Evolutionary conservation across 352 stramenopile species (phyloP), one percentile per base, ranked within the genome.

Genomic region (Phytopythium montanum): DNA sequence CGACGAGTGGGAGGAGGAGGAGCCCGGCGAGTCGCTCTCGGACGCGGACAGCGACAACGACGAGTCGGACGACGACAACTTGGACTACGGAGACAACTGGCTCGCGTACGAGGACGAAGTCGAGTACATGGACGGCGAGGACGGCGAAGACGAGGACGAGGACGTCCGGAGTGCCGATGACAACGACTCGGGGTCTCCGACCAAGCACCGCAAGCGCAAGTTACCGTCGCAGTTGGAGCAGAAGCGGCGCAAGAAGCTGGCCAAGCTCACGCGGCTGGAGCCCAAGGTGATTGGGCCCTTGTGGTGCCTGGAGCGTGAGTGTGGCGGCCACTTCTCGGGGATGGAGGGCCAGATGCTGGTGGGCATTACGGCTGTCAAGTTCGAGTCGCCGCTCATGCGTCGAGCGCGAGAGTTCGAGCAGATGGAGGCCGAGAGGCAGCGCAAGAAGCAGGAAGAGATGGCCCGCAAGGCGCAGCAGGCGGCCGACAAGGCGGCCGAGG

Each of bases 1-100:
- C 41, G 85, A 94, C 54, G 87, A 95, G 56, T 95, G 87, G 87
- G 87, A 95, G 60, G 87, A 95, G 60, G 87, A 95, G 52, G 87
- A 95, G 41, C 81, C 85, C 18, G 87, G 87, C 18, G 87, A 95
- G 69, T 92, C 79, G 63, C 59, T 95, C 14, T 94, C 85, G 8
- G 80, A 76, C 26, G 84, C 73, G 19, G 81, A 91, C 25, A 87
- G 72, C 54, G 84, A 94, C 58, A 57, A 69, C 34, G 78, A 72
- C 10, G 82, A 92, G 28, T 88, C 85, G 1, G 81, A 88, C 18
- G 83, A 92, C 6, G 80, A 92, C 50, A 79, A 86, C 57, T 71
- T 95, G 49, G 87, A 95, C 52, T 95, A 95, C 56, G 82, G 76
- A 18, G 86, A 95, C 46, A 61, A 92, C 41, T 95, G 86, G 86